Conservation (phyloP, 2,329 filamentous ascomycete genomes). For the Trichoderma sp. region DNA sequence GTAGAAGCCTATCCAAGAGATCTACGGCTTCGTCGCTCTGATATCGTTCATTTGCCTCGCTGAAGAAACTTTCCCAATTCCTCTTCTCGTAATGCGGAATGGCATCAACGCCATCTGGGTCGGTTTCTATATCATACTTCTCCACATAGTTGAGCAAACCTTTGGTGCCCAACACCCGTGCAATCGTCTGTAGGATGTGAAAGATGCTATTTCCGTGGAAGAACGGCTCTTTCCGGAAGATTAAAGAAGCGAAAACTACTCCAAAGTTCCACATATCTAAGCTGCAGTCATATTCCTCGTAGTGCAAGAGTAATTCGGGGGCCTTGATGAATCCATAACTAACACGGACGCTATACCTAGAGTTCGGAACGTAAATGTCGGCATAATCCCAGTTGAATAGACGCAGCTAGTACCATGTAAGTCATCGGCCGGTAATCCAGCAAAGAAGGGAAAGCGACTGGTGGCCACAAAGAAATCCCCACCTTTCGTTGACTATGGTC, state of each 20-base stretch:
- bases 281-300: conserved; percentile 99
- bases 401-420: conserved; percentile 62
- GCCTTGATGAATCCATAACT: conserved; percentile 98
- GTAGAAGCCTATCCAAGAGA: conserved; percentile 92
- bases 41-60: conserved; percentile 91
- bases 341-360: conserved; percentile 96
- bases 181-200: conserved; percentile 97
- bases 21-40: conserved; percentile 95
- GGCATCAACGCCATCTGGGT: conserved; percentile 97
- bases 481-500: conserved; percentile 98
- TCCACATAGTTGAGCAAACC: conserved; percentile 97
- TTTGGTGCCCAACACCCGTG: conserved; percentile 97
- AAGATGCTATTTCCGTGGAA: conserved; percentile 99
- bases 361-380: conserved; percentile 97
- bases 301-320: conserved; percentile 92
- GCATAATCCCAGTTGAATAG: conserved; percentile 98
- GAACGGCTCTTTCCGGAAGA: conserved; percentile 98
- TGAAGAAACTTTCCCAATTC: conserved; percentile 96
- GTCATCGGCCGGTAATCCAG: neutral
- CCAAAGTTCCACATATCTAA: conserved; percentile 99
- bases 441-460: neutral
- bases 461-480: neutral
- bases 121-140: conserved; percentile 98
- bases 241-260: conserved; percentile 99
- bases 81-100: conserved; percentile 95